Base-by-base conservation (phyloP, 257 asterid genomes). In the Osmanthus fragrans region DNA sequence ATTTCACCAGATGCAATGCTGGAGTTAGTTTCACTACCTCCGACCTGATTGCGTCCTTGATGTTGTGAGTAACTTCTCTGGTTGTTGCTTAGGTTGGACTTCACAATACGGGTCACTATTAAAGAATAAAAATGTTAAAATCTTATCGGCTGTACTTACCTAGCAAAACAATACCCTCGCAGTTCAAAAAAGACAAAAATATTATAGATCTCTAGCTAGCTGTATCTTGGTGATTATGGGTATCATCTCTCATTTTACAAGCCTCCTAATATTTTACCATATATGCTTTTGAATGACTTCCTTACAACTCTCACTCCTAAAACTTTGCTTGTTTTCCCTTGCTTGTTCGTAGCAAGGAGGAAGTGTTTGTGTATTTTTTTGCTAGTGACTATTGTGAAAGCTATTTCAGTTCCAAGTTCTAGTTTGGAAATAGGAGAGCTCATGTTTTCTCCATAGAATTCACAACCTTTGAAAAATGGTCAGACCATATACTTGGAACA, bases 31-130 rank as follows among this genome's bases (percentile, higher is more conserved):
- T 86, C 82, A 79, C 90, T 73, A 79, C 89, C 25, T 60, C 96
- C 23, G 99, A 96, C 85, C 85, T 96, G 37, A 84, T 93, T 78
- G 96, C 97, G 67, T 94, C 99, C 58, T 82, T 96, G 83, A 79
- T 80, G 34, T 73, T 96, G 99, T 96, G 84, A 89, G 99, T 86
- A 73, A 69, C 78, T 51, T 40, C 63, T 7, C 18, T 56, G 58
- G 1, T 21, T 21, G 25, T 56, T 4, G 1, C 3, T 0, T 56
- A 56, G 65, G 65, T n/a, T 25, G 4, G 9, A n/a, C 9, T n/a
- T n/a, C 4, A 5, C 23, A 49, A 51, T n/a, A 51, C 9, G 19
- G 8, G n/a, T 3, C 19, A 18, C 58, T 49, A 49, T 49, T 49
- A 13, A 56, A 27, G 21, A 56, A 3, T 0, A 58, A 58, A 42